These are phyloP conservation scores for Bisporella sp. DNA, from an alignment of 2,329 filamentous ascomycete genomes.

Conservation along the genomic window DNA sequence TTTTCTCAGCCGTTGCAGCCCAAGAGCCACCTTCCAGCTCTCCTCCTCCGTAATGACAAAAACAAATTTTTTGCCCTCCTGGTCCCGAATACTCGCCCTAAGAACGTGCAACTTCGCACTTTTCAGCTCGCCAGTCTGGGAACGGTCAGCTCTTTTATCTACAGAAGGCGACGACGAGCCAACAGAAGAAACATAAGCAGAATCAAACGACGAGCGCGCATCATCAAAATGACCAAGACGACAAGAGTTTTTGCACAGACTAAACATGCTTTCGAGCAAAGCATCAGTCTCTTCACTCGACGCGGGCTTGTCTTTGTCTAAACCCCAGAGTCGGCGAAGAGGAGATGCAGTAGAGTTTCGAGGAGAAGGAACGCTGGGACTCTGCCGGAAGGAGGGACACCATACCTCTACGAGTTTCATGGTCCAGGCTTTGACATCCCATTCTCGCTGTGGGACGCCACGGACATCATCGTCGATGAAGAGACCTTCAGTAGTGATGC, in stretches of 20 bases:
- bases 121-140: constrained; percentile 47
- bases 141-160: constrained; percentile 18
- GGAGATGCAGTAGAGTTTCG: constrained; percentile 21
- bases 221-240: constrained; percentile 31
- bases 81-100: constrained; percentile 56
- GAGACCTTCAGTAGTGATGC: constrained; percentile 86
- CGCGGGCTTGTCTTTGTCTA: constrained; percentile 30
- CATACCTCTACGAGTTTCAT: constrained; percentile 88
- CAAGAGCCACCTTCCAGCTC: constrained; percentile 60
- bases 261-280: constrained; percentile 56
- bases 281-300: constrained; percentile 59
- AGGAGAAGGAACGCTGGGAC: constrained; percentile 30
- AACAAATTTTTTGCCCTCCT: constrained; percentile 58
- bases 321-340: constrained; percentile 29
- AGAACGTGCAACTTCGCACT: constrained; percentile 52
- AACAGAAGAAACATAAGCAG: constrained; percentile 24
- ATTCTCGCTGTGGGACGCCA: constrained; percentile 87
- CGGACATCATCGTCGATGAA: constrained; percentile 97
- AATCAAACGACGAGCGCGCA: constrained; percentile 21
- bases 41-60: constrained; percentile 60
- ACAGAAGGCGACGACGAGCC: constrained; percentile 17
- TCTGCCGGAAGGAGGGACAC: constrained; percentile 57
- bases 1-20: constrained; percentile 51
- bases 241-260: constrained; percentile 58
- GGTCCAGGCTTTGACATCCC: constrained; percentile 98